Percentiles rank a stretch among this genome's conserved stretches.
Conservation (phyloP, 805 yeast species). For the Sugiyamaella qingdaonensis region DNA sequence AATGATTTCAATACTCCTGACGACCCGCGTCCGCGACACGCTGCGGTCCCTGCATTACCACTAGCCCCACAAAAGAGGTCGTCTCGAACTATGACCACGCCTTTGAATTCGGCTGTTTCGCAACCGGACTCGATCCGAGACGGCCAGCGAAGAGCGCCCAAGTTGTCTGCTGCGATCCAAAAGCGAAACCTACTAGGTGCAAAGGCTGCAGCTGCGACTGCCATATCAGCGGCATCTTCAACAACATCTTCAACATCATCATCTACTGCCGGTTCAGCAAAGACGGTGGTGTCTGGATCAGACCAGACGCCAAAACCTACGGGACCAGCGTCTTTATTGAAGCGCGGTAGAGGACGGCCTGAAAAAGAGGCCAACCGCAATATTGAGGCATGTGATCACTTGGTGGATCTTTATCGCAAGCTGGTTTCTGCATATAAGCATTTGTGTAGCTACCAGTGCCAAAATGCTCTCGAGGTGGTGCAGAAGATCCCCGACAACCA, state of each 20-base stretch:
- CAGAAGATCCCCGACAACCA: slow-evolving; percentile 60
- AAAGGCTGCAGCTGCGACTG: not conserved
- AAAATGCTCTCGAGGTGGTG: slow-evolving; percentile 68
- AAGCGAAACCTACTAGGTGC: not conserved
- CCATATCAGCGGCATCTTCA: not conserved
- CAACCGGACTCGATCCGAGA: not conserved
- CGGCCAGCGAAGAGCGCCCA: not conserved
- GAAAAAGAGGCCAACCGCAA: slow-evolving; percentile 2
- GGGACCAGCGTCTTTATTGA: not conserved
- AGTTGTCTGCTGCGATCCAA: not conserved
- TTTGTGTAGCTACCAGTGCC: slow-evolving; percentile 66
- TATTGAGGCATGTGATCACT: slow-evolving; percentile 35
- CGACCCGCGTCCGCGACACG: not conserved
- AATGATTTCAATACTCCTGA: not conserved
- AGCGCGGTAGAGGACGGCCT: not conserved
- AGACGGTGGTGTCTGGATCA: not conserved
- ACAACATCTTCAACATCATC: not conserved
- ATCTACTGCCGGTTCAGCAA: not conserved
- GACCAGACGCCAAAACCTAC: not conserved
- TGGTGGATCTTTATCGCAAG: slow-evolving; percentile 46
- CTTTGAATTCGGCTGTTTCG: not conserved
- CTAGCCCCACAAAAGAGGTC: slow-evolving; percentile 25
- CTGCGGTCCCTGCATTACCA: slow-evolving; percentile 11
- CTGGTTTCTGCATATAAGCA: slow-evolving; percentile 61
- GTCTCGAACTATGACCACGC: slow-evolving; percentile 9